Base-by-base conservation (phyloP, 345 rosid species). In the Citrus glauca region DNA sequence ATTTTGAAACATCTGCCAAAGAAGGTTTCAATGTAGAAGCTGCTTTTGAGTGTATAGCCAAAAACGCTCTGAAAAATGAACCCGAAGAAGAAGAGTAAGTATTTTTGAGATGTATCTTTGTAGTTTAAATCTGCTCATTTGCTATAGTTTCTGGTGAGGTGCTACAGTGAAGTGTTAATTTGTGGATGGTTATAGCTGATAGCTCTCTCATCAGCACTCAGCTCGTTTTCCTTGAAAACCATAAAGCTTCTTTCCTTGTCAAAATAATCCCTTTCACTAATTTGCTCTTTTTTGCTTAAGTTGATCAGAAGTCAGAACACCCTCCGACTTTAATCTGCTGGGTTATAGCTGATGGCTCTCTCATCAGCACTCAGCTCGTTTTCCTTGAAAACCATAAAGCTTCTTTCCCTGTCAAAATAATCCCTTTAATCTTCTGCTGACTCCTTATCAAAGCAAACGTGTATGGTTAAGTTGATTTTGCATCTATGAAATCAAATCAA, bases 21-120 rank as follows among this genome's bases (percentile, higher is more conserved):
- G 98, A 94, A 87, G 98, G 98, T 25, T 86, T 90, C 81, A 94
- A 94, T 22, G 97, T 94, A 6, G 98, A 94, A 48, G 94, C 85
- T 19, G 96, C 96, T 81, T 94, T 94, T 76, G 88, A 90, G 77
- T 88, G 93, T 79, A 90, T 94, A 81, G 94, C 98, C 66, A 93
- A 91, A 78, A 87, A 94, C 73, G 98, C 98, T 3, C 91, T 94
- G 24, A 93, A 93, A 85, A 94, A 90, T 81, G 97, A 91, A 81
- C 96, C 96, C 30, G 93, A 92, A 84, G 97, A 94, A 85, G 98
- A 92, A 68, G 78, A 86, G 97, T 92, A 85, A 85, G 97, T 79
- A 28, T 74, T 42, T 55, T 60, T 62, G 28, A 69, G 66, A 37
- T 30, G 1, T 27, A 11, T 77, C n/a, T 53, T 13, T 27, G 63